Base-by-base conservation (phyloP, 2,329 filamentous ascomycete species). In the Teratosphaeria gauchensis region DNA sequence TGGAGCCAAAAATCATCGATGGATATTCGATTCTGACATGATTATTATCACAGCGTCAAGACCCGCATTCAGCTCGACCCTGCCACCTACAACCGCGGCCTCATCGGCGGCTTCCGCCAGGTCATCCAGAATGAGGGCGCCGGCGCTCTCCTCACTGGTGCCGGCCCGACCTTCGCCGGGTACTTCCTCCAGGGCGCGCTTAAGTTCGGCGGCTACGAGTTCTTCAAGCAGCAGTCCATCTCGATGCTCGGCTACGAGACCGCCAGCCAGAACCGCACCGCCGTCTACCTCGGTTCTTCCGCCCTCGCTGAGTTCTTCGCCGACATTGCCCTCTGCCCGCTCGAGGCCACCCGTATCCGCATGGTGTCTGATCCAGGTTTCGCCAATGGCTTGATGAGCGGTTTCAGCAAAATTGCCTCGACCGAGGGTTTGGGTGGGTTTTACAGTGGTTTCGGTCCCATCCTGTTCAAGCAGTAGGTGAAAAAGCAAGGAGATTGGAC, bases 131-230 rank as follows among this genome's bases (percentile, higher is more conserved):
- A 85, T 68, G 90, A 95, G 81, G 90, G 90, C 79, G 87, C 88
- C 73, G 88, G 86, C 75, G 90, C 90, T 76, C 85, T 95, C 71
- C 80, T 90, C 76, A 95, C 90, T 68, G 90, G 90, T 78, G 83
- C 86, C 76, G 90, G 90, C 68, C 90, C 90, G 71, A 95, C 90
- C 73, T 85, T 86, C 68, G 88, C 90, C 66, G 90, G 90, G 76
- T 95, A 95, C 82, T 95, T 95, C 86, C 86, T 95, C 70, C 90
- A 95, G 81, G 90, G 90, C 74, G 88, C 89, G 70, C 86, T 94
- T 83, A 95, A 95, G 81, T 94, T 94, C 77, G 90, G 90, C 76
- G 90, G 90, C 75, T 95, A 95, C 78, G 90, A 95, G 80, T 87
- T 95, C 80, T 95, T 95, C 88, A 95, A 95, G 87, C 84, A 92